These are phyloP conservation scores for Rhexocercosporidium sp. DNA, from an alignment of 2,329 filamentous ascomycete genomes.

Conservation along the genomic window DNA sequence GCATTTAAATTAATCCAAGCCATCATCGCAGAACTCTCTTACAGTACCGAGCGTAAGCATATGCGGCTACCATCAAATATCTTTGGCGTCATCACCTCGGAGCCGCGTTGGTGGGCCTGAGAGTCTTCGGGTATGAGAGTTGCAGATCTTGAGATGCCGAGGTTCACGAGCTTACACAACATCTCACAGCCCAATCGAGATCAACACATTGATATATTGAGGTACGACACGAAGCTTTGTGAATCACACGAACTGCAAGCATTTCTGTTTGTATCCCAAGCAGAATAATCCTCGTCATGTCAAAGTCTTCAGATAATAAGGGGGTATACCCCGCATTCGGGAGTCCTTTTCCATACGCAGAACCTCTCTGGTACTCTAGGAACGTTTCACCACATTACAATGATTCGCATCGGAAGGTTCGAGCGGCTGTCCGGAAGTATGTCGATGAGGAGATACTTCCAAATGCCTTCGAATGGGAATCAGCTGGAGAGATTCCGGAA, in stretches of 20 bases:
- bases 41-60: too few species aligned
- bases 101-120: neutral
- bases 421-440: conserved; percentile 61
- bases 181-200: neutral
- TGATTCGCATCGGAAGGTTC: conserved; percentile 62
- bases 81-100: neutral
- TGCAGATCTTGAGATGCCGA: conserved; percentile 6
- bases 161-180: neutral
- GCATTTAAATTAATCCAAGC: neutral
- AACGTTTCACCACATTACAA: conserved; percentile 63
- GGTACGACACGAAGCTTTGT: neutral
- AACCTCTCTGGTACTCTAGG: conserved; percentile 43
- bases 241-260: neutral
- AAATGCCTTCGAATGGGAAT: conserved; percentile 68
- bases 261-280: too few species aligned
- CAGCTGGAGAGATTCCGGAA: conserved; percentile 55
- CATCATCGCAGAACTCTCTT: too few species aligned
- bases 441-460: conserved; percentile 63
- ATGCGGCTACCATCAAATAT: neutral
- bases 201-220: neutral
- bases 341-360: conserved; percentile 39
- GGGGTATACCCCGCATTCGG: conserved; percentile 32
- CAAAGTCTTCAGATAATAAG: neutral
- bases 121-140: neutral
- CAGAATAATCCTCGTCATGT: neutral